Base-by-base conservation (phyloP, 345 rosid species). In the Euphorbia pulcherrima region DNA sequence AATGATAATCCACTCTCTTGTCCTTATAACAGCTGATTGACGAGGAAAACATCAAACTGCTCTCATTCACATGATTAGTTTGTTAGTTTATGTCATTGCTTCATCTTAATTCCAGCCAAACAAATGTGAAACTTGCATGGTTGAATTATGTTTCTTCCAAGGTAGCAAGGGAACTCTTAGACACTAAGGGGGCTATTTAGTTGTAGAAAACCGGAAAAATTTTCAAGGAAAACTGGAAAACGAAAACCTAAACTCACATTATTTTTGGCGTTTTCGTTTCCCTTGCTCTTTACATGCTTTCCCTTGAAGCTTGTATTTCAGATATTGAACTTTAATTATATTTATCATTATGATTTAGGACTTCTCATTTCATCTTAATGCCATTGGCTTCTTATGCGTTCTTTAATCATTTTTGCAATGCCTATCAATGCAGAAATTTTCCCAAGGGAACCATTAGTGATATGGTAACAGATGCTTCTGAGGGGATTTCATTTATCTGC, bases 381-480 rank as follows among this genome's bases (percentile, higher is more conserved):
- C 48, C 8, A 66, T 62, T 57, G 23, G 61, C 53, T 65, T 10
- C 46, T 62, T 30, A 1, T 41, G 16, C 13, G 17, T 58, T 41
- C 9, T 68, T 61, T 51, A 33, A 62, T 58, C 8, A 24, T 62
- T 59, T 72, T 72, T 65, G 23, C 18, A 27, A 62, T 55, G 51
- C 58, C n/a, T 76, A 47, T 73, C 64, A 18, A 59, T 30, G 52
- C 75, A 76, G 79, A 62, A 76, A 76, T 67, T 76, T 76, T 56
- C 79, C 79, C 47, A 75, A 76, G 69, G 79, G 79, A 71, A 76
- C 79, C 53, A 76, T 76, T 13, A 57, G 72, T 55, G 79, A 76
- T 63, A 76, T 71, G 79, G 75, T 67, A 46, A 29, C 66, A 41
- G 79, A 76, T 76, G 66, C 72, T n/a, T 76, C 75, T 14, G 56